Conservation (phyloP, 1,284 basidiomycete species). For the Xanthoconium separans region DNA sequence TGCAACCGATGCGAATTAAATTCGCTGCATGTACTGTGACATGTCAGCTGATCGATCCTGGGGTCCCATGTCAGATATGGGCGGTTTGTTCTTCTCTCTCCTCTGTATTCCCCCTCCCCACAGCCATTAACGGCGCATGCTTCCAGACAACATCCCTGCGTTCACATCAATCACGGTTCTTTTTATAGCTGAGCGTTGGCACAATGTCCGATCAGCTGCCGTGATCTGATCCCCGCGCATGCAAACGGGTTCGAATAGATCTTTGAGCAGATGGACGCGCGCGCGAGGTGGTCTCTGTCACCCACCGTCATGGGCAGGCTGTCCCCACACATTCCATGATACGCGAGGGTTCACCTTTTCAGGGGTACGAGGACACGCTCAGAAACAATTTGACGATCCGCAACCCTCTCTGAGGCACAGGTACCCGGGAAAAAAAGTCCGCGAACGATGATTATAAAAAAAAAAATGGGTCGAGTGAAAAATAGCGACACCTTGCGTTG, state of each 20-base stretch:
- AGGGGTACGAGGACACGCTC: background rate
- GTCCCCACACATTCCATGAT: background rate
- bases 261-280: constrained; percentile 1
- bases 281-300: background rate
- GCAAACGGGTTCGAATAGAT: background rate
- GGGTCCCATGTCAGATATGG: background rate
- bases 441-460: constrained; percentile 3
- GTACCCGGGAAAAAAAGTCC: constrained; percentile 11
- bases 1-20: background rate
- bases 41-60: background rate
- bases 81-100: background rate
- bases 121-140: background rate
- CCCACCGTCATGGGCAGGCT: background rate
- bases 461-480: too few species aligned
- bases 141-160: background rate
- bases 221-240: constrained; percentile 16
- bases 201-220: constrained; percentile 5
- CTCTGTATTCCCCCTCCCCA: background rate
- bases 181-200: background rate
- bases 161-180: background rate
- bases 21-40: background rate
- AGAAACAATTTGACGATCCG: constrained; percentile 19
- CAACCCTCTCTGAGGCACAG: constrained; percentile 1
- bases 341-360: background rate
- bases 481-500: too few species aligned